Evolutionary conservation across 768 basidiomycete species (phyloP), one percentile per base, ranked within the genome.

Genomic region (Boletus pseudopeckii): DNA sequence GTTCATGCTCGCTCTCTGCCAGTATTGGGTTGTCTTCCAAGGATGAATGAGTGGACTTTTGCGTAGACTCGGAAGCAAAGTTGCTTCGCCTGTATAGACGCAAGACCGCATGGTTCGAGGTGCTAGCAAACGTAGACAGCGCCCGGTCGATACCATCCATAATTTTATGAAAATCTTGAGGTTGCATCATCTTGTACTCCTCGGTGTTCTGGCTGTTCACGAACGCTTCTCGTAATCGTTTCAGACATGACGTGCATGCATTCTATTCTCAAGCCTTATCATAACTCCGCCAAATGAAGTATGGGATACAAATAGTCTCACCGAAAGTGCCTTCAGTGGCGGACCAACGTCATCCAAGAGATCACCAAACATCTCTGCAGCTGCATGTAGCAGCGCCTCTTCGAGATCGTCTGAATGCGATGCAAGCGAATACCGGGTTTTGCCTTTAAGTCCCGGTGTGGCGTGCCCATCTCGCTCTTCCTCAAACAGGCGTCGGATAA

Each of bases 71-170:
- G 6, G 55, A 40, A 28, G 70, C 61, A 34, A 67, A 64, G 48
- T 80, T 76, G 51, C 76, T 81, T 52, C 75, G 77, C 55, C 80
- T 73, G 62, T 93, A 94, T 15, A 91, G 64, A 47, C 90, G 80
- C 61, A 93, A 67, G 17, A 96, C 80, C 0, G 92, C 92, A 55
- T 89, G 82, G 53, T 93, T 92, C 0, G 90, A 92, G 0, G 88
- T 92, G 60, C 82, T 84, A 61, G 92, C 90, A 64, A 93, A 92
- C 15, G 81, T 78, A 43, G 79, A 77, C 32, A 92, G 71, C 0
- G 89, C 88, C 5, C 78, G 77, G 55, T 89, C 83, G 18, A 92
- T 86, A 5, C 73, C 77, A 18, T 85, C 82, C 3, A 83, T 78
- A 3, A 91, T 75, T 34, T 82, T 76, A 14, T 77, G 68, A 54